Percentiles rank a stretch among this genome's conserved stretches.
Conservation (phyloP, 2,329 filamentous ascomycete genomes). For the Simplicillium aogashimaense region DNA sequence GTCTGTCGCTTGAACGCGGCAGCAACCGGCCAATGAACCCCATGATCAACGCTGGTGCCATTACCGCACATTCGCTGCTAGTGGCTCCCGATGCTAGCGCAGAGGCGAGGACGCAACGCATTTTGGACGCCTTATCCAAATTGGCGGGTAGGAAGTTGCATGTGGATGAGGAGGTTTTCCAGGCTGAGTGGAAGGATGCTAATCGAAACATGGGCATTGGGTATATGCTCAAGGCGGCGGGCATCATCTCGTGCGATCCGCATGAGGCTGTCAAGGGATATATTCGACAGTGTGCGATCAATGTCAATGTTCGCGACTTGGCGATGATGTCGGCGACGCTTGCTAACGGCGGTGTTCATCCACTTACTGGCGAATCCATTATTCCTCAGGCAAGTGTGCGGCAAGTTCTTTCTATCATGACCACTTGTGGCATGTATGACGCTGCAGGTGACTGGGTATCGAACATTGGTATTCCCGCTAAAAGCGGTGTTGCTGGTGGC, state of each 20-base stretch:
- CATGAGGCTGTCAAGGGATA: slow-evolving; percentile 25
- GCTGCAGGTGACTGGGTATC: slow-evolving; percentile 28
- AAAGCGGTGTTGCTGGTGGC: slow-evolving; percentile 23
- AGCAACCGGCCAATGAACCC: slow-evolving; percentile 23
- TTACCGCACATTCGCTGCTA: slow-evolving; percentile 21
- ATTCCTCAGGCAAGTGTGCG: slow-evolving; percentile 25
- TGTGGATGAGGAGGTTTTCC: slow-evolving; percentile 27
- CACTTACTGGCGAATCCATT: slow-evolving; percentile 19
- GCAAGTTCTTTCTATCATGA: slow-evolving; percentile 30
- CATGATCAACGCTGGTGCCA: slow-evolving; percentile 25
- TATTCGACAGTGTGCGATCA: slow-evolving; percentile 29
- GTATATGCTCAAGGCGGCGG: slow-evolving; percentile 29
- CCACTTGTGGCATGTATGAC: slow-evolving; percentile 30
- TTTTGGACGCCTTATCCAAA: slow-evolving; percentile 20
- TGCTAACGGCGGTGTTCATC: slow-evolving; percentile 25
- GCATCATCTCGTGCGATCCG: slow-evolving; percentile 23
- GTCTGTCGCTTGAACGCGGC: slow-evolving; percentile 18
- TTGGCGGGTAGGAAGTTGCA: slow-evolving; percentile 23
- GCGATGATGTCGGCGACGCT: slow-evolving; percentile 29
- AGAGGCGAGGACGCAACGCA: slow-evolving; percentile 23
- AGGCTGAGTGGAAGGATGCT: slow-evolving; percentile 23
- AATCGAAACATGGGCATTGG: slow-evolving; percentile 25
- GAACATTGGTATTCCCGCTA: slow-evolving; percentile 25
- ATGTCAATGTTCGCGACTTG: slow-evolving; percentile 28
- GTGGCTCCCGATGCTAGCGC: slow-evolving; percentile 15